Conservation (phyloP, 2,329 filamentous ascomycete species). For the Atkinsonella texensis region DNA sequence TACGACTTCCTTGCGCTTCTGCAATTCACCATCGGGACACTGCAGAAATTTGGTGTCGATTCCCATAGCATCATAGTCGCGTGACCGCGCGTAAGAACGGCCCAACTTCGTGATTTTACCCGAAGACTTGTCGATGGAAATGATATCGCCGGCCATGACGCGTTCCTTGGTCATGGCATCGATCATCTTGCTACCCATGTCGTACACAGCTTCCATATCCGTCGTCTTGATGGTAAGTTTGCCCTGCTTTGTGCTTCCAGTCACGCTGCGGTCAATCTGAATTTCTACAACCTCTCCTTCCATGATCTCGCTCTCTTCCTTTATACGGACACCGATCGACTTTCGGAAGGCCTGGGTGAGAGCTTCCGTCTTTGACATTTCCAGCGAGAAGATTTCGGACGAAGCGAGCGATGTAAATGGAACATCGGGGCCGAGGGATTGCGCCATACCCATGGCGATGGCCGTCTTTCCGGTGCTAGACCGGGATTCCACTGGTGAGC, state of each 20-base stretch:
- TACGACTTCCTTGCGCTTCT: constrained; percentile 92
- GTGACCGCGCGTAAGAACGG: constrained; percentile 82
- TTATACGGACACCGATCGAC: constrained; percentile 94
- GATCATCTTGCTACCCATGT: constrained; percentile 99
- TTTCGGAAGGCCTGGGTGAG: constrained; percentile 98
- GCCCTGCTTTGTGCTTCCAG: constrained; percentile 92
- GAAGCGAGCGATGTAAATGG: constrained; percentile 94
- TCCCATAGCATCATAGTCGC: constrained; percentile 98
- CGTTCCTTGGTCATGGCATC: constrained; percentile 99
- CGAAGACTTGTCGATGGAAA: constrained; percentile 96
- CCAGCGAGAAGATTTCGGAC: constrained; percentile 94
- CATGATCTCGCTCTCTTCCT: constrained; percentile 98
- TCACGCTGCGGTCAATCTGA: constrained; percentile 93
- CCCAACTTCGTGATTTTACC: constrained; percentile 97
- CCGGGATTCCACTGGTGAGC: background rate
- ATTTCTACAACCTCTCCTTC: constrained; percentile 99
- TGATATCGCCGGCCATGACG: constrained; percentile 96
- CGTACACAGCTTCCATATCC: constrained; percentile 99
- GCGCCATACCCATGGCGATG: constrained; percentile 97
- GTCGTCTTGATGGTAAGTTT: constrained; percentile 99
- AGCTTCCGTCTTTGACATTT: constrained; percentile 99
- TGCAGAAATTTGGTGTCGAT: constrained; percentile 97
- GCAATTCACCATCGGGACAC: constrained; percentile 92
- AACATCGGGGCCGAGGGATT: constrained; percentile 85
- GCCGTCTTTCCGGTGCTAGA: constrained; percentile 90